Evolutionary conservation across 2,329 filamentous ascomycete genomes (phyloP).

Genomic region (Colletotrichum truncatum): DNA sequence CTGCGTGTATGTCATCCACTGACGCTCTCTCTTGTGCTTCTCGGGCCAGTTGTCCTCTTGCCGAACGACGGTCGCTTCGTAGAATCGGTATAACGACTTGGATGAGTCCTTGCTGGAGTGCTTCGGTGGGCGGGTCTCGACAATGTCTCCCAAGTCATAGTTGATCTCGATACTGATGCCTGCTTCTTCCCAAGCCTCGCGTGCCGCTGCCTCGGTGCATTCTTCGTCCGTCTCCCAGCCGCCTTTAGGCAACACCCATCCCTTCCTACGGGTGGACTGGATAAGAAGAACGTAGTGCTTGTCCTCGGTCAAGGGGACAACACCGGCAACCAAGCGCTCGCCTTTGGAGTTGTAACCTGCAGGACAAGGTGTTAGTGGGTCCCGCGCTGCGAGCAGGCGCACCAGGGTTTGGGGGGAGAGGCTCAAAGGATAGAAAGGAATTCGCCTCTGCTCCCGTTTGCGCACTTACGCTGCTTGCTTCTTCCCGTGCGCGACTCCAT

Average conservation of each 20-base stretch:
- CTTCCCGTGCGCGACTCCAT: constrained; percentile 82
- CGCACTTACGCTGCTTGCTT: constrained; percentile 81
- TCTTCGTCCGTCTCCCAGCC: constrained; percentile 97
- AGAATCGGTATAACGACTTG: constrained; percentile 79
- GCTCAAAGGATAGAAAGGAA: not conserved
- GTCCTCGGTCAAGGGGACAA: constrained; percentile 88
- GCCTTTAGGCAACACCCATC: constrained; percentile 97
- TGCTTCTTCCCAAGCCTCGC: constrained; percentile 98
- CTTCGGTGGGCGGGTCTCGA: constrained; percentile 85
- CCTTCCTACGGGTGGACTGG: constrained; percentile 88
- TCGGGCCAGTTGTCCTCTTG: constrained; percentile 94
- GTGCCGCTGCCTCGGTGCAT: constrained; percentile 80
- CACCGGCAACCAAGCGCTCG: constrained; percentile 93
- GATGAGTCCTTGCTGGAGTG: constrained; percentile 69
- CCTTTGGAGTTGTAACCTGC: constrained; percentile 91
- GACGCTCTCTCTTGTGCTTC: constrained; percentile 86
- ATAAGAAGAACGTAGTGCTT: constrained; percentile 91
- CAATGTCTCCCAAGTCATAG: constrained; percentile 86
- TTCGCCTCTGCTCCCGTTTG: constrained; percentile 21
- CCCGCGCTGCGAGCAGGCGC: constrained; percentile 31
- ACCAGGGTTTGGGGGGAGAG: constrained; percentile 26
- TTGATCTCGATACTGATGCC: constrained; percentile 88
- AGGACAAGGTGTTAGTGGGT: constrained; percentile 48
- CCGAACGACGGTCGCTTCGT: constrained; percentile 85
- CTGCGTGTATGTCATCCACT: constrained; percentile 88